These are phyloP conservation scores for Amanita molliuscula DNA, from an alignment of 768 basidiomycete species.

Conservation along the genomic window DNA sequence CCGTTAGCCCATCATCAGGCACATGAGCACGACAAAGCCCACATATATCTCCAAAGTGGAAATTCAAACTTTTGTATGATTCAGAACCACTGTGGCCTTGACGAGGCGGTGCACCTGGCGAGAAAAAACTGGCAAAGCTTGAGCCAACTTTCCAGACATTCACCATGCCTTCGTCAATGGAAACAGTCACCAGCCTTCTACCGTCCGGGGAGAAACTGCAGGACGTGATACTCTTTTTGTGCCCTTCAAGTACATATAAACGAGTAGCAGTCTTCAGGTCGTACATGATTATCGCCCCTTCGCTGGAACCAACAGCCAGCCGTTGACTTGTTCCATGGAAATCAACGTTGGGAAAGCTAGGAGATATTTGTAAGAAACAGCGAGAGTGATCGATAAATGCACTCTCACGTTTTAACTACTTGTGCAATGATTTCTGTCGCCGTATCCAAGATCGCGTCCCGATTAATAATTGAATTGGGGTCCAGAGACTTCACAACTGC, in stretches of 20 bases:
- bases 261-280: slow-evolving; percentile 94
- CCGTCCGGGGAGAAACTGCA: slow-evolving; percentile 94
- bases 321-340: slow-evolving; percentile 84
- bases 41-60: slow-evolving; percentile 83
- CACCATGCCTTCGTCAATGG: slow-evolving; percentile 73
- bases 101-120: slow-evolving; percentile 82
- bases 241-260: slow-evolving; percentile 89
- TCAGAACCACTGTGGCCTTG: slow-evolving; percentile 77
- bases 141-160: slow-evolving; percentile 95
- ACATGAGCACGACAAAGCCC: slow-evolving; percentile 14
- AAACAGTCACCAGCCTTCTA: slow-evolving; percentile 76
- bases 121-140: slow-evolving; percentile 83
- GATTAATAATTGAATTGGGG: slow-evolving; percentile 67
- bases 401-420: slow-evolving; percentile 80
- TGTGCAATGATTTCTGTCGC: slow-evolving; percentile 92
- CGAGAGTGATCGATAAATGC: background rate
- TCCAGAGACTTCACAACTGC: slow-evolving; percentile 96
- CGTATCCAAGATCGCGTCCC: slow-evolving; percentile 80
- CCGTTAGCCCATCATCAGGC: background rate
- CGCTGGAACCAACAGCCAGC: slow-evolving; percentile 86
- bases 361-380: background rate
- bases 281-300: slow-evolving; percentile 93
- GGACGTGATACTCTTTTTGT: slow-evolving; percentile 71
- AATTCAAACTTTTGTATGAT: slow-evolving; percentile 82
- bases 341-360: slow-evolving; percentile 86